Conservation (phyloP, 805 yeast species). For the Torulaspora delbrueckii region DNA sequence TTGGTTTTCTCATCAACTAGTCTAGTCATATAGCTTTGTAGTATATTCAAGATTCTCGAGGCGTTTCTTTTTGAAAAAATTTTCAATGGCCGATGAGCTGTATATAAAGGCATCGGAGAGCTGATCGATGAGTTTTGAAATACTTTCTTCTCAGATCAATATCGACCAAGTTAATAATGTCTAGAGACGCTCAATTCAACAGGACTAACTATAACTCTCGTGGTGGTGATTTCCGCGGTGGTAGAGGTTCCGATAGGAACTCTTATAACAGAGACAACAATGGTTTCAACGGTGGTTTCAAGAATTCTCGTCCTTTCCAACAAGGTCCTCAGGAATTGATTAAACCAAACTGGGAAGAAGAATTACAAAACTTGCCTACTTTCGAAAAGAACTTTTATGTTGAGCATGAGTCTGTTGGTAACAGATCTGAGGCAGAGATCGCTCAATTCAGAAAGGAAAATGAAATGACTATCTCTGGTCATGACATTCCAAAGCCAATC, state of each 20-base stretch:
- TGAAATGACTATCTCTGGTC: slow-evolving; percentile 82
- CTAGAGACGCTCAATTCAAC: slow-evolving; percentile 37
- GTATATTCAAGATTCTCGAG: background rate
- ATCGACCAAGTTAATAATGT: slow-evolving; percentile 1
- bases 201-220: slow-evolving; percentile 38
- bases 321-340: slow-evolving; percentile 36
- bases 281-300: slow-evolving; percentile 38
- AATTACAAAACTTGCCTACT: slow-evolving; percentile 57
- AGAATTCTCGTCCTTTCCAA: slow-evolving; percentile 4
- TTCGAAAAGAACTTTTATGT: slow-evolving; percentile 93
- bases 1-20: background rate
- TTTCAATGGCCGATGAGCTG: slow-evolving; percentile 7
- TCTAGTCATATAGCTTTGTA: background rate
- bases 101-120: background rate
- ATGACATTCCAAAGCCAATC: slow-evolving; percentile 90
- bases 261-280: slow-evolving; percentile 37
- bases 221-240: slow-evolving; percentile 41
- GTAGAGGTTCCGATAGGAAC: slow-evolving; percentile 37
- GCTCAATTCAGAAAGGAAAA: slow-evolving; percentile 68
- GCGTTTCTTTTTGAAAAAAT: slow-evolving; percentile 9
- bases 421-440: slow-evolving; percentile 71
- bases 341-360: slow-evolving; percentile 76
- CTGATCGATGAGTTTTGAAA: background rate
- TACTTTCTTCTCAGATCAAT: background rate
- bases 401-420: slow-evolving; percentile 75